Evolutionary conservation across 768 basidiomycete genomes (phyloP), one percentile per base, ranked within the genome.

Genomic region (Chalciporus sphaerocephalus): DNA sequence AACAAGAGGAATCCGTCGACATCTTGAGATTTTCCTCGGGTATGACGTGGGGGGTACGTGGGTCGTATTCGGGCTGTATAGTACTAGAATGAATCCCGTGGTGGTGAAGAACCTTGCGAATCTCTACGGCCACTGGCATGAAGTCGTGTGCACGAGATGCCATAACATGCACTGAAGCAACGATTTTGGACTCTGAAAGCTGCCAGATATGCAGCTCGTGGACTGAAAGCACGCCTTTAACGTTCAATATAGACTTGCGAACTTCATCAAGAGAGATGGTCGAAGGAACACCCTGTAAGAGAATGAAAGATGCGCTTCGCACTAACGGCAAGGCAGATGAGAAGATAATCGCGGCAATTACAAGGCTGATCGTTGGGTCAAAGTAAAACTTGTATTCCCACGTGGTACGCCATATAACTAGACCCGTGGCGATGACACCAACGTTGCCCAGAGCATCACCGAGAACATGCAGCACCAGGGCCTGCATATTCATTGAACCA

Each of bases 171-270:
- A 99, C 95, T 2, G 90, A 94, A 9, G 94, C 94, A 34, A 99
- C 87, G 44, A 93, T 82, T 63, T 96, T 97, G 46, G 79, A 82
- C 68, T 99, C 96, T 9, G 92, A 94, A 38, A 99, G 78, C 59
- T 95, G 92, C 96, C 96, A 99, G 42, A 98, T 81, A 67, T 99
- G 96, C 21, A 99, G 75, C 61, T 97, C 92, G 58, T 98, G 96
- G 22, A 98, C 72, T 12, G 81, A 81, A 45, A 79, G 66, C 20
- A 88, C 96, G 38, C 96, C 95, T 4, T 86, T 76, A 20, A 97
- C 87, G 4, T 70, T 71, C 12, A 87, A 72, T 46, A 99, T 95
- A 5, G 87, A 81, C n/a, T 73, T 67, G 37, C 86, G 81, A 16
- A 98, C 87, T 53, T 85, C 81, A n/a, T 95, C 92, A 17, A 98